Evolutionary conservation across 2,329 filamentous ascomycete species (phyloP), one percentile per base, ranked within the genome.

Genomic region (Fonsecaea pedrosoi): DNA sequence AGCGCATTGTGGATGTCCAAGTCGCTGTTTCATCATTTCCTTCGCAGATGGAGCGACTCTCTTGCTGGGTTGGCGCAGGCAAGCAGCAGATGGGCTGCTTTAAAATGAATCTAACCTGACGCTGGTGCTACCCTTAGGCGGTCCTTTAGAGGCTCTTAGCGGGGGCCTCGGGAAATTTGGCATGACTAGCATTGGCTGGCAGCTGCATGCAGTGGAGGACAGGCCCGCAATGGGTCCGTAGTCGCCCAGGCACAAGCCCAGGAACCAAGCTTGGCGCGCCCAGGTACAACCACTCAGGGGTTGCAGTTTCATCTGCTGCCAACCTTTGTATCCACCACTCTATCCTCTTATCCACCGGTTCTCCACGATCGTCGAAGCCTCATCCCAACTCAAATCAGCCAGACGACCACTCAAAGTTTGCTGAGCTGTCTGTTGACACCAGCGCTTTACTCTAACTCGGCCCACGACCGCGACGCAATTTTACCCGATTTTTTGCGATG

Each of bases 111-210:
- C 53, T 60, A 67, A 56, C 59, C 57, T 65, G 59, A 42, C 54
- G 63, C 63, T 56, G 60, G 65, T 37, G 56, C 57, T n/a, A 42
- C 40, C 15, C 15, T 18, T 42, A 61, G 45, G 45, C 45, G 45
- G 21, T 50, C 18, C 45, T 25, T 21, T 50, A 50, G 18, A 21
- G 18, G 45, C 58, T 59, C 62, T 56, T 56, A 67, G 67, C 54
- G 50, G 60, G 58, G 18, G 48, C 38, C 15, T 70, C 65, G 68
- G 68, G 68, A 68, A 68, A 70, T 68, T 70, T 70, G 68, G 60
- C 65, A 48, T 62, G 60, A 32, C 53, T 60, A 56, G 54, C 64
- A 66, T 66, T 66, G 60, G 67, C 50, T 60, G 65, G 60, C 62
- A 70, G 66, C 68, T 65, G 68, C 53, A 55, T 63, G 53, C 53